Evolutionary conservation across 768 basidiomycete genomes (phyloP), one percentile per base, ranked within the genome.

Genomic region (Boletus vinaceobasis): DNA sequence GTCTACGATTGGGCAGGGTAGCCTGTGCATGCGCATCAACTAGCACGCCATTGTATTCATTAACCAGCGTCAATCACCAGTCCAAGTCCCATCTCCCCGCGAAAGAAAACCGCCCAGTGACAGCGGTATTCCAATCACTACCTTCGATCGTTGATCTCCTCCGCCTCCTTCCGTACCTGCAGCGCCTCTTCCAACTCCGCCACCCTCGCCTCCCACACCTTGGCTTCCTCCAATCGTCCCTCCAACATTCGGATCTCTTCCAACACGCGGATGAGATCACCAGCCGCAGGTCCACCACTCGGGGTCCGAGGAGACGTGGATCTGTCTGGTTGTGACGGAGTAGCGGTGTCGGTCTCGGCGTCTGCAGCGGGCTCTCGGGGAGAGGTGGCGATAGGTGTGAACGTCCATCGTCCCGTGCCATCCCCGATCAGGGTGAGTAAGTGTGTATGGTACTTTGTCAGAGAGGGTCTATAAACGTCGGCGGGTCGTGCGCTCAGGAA

Each of bases 371-470:
- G 2, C 15, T 32, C n/a, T 7, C 50, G 9, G 7, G 52, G 19
- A 15, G 65, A 31, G 32, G 32, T 11, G 3, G 49, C 54, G 35
- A 93, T 81, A 8, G 80, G 80, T 4, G 81, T 75, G 5, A 91
- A 78, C 31, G 82, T 83, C 90, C 90, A 93, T 50, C 76, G 70
- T 1, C 86, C 86, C 0, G 84, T 78, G 1, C 79, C 80, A 45
- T 89, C 88, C 8, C 93, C 92, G 7, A 77, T 73, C 14, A 98
- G 75, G 1, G 89, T 90, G 17, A 98, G 79, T 27, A 96, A 79
- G 45, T 90, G 87, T 4, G 84, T 89, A 70, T 98, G 96, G 67
- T 97, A 95, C 67, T 90, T 93, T 63, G 84, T 82, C 55, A 98
- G 73, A 0, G 90, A 86, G 0, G 93, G 94, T 13, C 95, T 59